Evolutionary conservation across 768 basidiomycete species (phyloP).

Genomic region (Suillus spraguei): DNA sequence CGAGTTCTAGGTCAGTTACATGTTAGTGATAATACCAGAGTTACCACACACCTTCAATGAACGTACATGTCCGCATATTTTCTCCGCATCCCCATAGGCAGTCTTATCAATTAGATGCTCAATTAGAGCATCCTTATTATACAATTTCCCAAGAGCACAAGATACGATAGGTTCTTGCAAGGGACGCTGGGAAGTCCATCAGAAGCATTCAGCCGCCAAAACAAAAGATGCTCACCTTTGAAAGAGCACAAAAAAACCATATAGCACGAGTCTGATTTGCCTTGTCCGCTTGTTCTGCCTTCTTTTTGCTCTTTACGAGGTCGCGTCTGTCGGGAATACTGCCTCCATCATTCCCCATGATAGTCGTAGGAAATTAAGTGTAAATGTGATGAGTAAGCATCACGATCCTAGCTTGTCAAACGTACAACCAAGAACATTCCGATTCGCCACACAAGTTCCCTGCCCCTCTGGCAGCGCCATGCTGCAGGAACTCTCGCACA

Average conservation of each 20-base stretch:
- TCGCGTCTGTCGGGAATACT: constrained; percentile 86
- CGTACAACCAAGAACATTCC: background rate
- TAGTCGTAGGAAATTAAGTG: constrained; percentile 11
- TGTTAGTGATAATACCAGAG: background rate
- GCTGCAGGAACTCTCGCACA: constrained; percentile 91
- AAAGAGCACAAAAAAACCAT: constrained; percentile 94
- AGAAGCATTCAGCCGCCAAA: background rate
- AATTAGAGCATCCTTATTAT: constrained; percentile 94
- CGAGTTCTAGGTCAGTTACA: constrained; percentile 5
- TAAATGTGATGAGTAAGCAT: constrained; percentile 8
- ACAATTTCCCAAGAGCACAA: constrained; percentile 90
- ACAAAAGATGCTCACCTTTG: constrained; percentile 64
- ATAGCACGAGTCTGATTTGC: constrained; percentile 84
- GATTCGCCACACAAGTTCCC: constrained; percentile 2
- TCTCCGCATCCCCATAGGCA: constrained; percentile 87
- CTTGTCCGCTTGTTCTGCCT: constrained; percentile 89
- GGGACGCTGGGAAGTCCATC: constrained; percentile 55
- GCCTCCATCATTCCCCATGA: constrained; percentile 89
- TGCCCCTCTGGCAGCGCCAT: constrained; percentile 58
- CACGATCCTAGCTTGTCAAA: background rate
- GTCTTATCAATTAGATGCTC: constrained; percentile 85
- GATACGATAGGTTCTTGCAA: constrained; percentile 89
- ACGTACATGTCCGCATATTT: constrained; percentile 91
- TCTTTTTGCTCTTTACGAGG: constrained; percentile 70
- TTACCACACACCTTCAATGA: constrained; percentile 74